Conservation (phyloP, 441 rosid genomes). For the Populus hybrid region DNA sequence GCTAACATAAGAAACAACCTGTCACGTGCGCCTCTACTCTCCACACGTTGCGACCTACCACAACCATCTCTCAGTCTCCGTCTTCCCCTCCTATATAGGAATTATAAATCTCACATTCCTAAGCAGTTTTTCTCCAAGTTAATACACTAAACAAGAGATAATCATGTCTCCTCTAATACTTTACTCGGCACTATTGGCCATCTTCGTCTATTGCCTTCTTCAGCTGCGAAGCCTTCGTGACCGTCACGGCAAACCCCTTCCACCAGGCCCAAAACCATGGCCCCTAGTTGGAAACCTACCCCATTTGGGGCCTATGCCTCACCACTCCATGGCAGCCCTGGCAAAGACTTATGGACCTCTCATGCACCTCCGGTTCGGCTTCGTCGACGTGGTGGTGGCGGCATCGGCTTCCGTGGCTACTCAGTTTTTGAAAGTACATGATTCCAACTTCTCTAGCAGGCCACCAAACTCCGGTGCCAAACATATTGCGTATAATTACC, state of each 20-base stretch:
- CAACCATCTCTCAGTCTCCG: too few relatives aligned
- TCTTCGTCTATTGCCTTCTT: conserved; percentile 27
- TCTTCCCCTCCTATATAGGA: too few relatives aligned
- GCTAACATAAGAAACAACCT: too few relatives aligned
- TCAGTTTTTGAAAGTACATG: conserved; percentile 65
- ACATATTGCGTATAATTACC: conserved; percentile 71
- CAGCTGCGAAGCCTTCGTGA: conserved; percentile 8
- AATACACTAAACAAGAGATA: background rate
- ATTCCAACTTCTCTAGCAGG: conserved; percentile 71
- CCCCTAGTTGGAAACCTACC: conserved; percentile 77
- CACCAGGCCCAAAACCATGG: conserved; percentile 84
- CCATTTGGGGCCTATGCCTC: conserved; percentile 65
- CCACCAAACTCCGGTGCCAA: conserved; percentile 83
- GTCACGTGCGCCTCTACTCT: too few relatives aligned
- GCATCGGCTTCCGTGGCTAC: conserved; percentile 72
- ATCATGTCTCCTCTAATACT: conserved; percentile 14
- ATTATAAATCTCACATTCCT: background rate
- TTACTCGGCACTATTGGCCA: background rate
- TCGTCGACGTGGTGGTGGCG: conserved; percentile 64
- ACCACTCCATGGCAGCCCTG: conserved; percentile 50
- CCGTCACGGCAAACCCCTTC: conserved; percentile 36
- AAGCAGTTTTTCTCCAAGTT: background rate
- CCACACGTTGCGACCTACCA: too few relatives aligned
- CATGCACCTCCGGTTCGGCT: conserved; percentile 62
- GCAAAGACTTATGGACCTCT: conserved; percentile 64